phyloP scores from a whole-genome alignment of 2,329 filamentous ascomycete species.

The Aureobasidium uvarum region DNA sequence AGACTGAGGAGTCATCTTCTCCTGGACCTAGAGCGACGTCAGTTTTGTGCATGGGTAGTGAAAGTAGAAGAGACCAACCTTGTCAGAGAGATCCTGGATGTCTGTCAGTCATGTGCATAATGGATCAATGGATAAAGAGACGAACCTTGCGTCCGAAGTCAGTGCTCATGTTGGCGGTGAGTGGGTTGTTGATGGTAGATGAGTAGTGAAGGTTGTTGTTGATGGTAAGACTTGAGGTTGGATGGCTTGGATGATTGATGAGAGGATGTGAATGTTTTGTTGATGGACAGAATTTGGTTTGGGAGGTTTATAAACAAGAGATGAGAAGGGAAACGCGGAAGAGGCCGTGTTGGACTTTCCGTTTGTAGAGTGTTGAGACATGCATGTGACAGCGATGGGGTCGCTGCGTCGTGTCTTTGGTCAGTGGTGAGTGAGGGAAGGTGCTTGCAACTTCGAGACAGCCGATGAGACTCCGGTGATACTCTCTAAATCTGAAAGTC shows the following conservation, averaged over 20 bases:
- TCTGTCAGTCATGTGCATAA: background rate
- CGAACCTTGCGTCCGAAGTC: slow-evolving; percentile 21
- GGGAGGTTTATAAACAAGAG: slow-evolving; percentile 13
- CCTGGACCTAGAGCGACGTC: background rate
- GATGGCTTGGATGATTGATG: background rate
- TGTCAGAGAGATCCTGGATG: slow-evolving; percentile 24
- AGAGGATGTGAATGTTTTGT: slow-evolving; percentile 2
- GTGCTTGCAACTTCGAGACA: background rate
- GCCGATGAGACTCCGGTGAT: background rate
- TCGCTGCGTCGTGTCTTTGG: background rate
- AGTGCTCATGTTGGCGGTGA: slow-evolving; percentile 20
- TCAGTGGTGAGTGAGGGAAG: background rate
- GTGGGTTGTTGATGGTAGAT: background rate
- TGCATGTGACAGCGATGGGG: background rate
- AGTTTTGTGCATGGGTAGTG: background rate
- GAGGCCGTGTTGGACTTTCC: slow-evolving; percentile 21
- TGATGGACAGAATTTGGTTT: background rate
- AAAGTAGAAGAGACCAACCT: background rate
- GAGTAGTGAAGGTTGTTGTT: slow-evolving; percentile 20
- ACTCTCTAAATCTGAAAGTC: background rate
- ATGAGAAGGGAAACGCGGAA: background rate
- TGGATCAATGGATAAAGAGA: background rate
- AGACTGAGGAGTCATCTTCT: slow-evolving; percentile 16
- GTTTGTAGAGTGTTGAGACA: slow-evolving; percentile 3
- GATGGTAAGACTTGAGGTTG: background rate